A percentile compares a stretch with the other conserved stretches of the same genome.
Conservation (phyloP, 176 grass and related monocot species). For the Chloris gayana region DNA sequence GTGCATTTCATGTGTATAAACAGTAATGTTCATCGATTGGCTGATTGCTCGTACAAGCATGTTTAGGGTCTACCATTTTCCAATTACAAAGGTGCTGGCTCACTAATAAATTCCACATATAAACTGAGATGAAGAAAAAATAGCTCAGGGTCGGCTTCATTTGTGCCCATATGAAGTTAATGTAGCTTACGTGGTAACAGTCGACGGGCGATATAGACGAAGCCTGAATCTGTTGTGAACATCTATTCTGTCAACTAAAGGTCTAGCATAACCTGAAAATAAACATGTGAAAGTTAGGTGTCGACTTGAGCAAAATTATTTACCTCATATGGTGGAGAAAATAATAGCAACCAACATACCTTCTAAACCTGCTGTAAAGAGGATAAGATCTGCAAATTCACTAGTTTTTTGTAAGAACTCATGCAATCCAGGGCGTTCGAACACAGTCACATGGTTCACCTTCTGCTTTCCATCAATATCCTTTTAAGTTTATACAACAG, state of each 20-base stretch:
- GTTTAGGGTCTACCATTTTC: background rate
- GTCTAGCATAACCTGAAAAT: slow-evolving; percentile 90
- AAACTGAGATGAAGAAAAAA: slow-evolving; percentile 20
- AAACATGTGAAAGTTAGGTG: slow-evolving; percentile 32
- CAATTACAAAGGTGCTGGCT: background rate
- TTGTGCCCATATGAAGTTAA: slow-evolving; percentile 31
- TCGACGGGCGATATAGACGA: slow-evolving; percentile 91
- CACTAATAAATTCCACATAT: slow-evolving; percentile 9
- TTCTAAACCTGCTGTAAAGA: slow-evolving; percentile 99
- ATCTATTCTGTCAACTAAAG: slow-evolving; percentile 95
- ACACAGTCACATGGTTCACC: slow-evolving; percentile 95
- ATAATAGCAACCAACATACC: slow-evolving; percentile 48
- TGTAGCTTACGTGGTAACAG: slow-evolving; percentile 87
- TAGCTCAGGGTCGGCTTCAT: slow-evolving; percentile 7
- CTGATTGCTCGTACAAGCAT: slow-evolving; percentile 6
- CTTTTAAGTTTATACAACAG: slow-evolving; percentile 50
- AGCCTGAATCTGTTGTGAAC: slow-evolving; percentile 78
- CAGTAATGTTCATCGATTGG: background rate
- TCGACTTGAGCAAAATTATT: background rate
- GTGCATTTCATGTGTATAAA: background rate
- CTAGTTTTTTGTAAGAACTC: slow-evolving; percentile 87
- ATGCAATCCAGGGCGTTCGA: slow-evolving; percentile 95
- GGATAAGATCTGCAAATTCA: slow-evolving; percentile 97
- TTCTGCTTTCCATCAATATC: slow-evolving; percentile 86
- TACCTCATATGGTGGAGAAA: background rate